These are phyloP conservation scores for Salix exigua DNA, from an alignment of 345 rosid genomes.

Conservation along the genomic window DNA sequence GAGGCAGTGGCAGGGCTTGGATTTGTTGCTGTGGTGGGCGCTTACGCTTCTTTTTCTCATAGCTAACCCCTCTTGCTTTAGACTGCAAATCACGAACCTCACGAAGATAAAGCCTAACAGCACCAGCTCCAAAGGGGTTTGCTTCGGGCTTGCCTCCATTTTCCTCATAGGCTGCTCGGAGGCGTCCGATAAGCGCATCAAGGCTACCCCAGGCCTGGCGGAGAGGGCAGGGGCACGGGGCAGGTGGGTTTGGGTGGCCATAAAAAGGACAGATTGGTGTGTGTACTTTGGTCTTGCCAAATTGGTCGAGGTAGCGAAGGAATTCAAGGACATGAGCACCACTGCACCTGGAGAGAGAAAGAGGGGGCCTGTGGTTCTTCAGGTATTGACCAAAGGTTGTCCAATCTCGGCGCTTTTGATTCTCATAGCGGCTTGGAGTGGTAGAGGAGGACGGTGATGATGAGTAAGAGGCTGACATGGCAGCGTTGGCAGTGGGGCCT, in stretches of 20 bases:
- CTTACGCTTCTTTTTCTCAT: constrained; percentile 35
- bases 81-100: constrained; percentile 34
- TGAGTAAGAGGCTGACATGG: neutral
- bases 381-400: constrained; percentile 36
- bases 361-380: constrained; percentile 35
- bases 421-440: constrained; percentile 33
- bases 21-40: constrained; percentile 36
- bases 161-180: constrained; percentile 30
- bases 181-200: constrained; percentile 31
- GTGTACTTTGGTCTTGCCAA: constrained; percentile 36
- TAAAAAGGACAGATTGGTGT: constrained; percentile 30
- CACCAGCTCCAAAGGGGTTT: constrained; percentile 32
- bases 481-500: neutral
- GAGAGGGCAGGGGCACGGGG: constrained; percentile 36
- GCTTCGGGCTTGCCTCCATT: constrained; percentile 33
- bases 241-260: constrained; percentile 39
- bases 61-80: constrained; percentile 32
- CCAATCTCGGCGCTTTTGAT: constrained; percentile 42
- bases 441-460: constrained; percentile 18
- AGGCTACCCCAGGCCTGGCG: constrained; percentile 39
- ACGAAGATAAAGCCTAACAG: constrained; percentile 30
- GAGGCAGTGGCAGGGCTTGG: constrained; percentile 27
- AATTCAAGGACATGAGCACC: constrained; percentile 38
- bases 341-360: constrained; percentile 31
- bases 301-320: constrained; percentile 32